phyloP scores from a whole-genome alignment of 2,329 filamentous ascomycete species.

The Dothiorella sarmentorum region DNA sequence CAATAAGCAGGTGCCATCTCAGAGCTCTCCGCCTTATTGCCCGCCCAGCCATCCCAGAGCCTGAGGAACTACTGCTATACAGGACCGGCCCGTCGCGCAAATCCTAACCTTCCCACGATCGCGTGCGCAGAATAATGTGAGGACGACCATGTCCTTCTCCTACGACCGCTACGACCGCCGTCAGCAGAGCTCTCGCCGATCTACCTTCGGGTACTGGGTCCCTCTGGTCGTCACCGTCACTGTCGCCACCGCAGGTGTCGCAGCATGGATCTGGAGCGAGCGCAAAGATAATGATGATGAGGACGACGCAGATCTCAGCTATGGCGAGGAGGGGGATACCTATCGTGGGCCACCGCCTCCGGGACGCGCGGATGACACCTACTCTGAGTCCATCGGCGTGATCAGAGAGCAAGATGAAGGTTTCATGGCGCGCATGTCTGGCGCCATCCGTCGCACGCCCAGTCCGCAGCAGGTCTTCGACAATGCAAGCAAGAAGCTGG shows the following conservation, averaged over 20 bases:
- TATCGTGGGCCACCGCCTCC: constrained; percentile 23
- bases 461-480: constrained; percentile 88
- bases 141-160: constrained; percentile 37
- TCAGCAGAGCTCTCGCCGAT: constrained; percentile 49
- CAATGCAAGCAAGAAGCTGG: constrained; percentile 74
- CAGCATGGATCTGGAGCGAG: constrained; percentile 93
- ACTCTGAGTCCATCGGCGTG: constrained; percentile 7
- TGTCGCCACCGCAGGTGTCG: constrained; percentile 79
- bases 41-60: constrained; percentile 13
- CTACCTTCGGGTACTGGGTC: constrained; percentile 78
- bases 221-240: constrained; percentile 83
- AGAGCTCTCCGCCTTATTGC: constrained; percentile 5
- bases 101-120: background rate
- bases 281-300: constrained; percentile 65
- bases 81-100: background rate
- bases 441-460: constrained; percentile 74
- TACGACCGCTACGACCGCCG: constrained; percentile 60
- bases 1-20: constrained; percentile 5
- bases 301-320: constrained; percentile 31
- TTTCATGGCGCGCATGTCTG: constrained; percentile 75
- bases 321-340: constrained; percentile 4
- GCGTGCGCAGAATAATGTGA: constrained; percentile 14
- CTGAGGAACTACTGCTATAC: background rate
- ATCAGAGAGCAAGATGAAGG: constrained; percentile 41
- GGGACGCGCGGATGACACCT: constrained; percentile 23